phyloP scores from a whole-genome alignment of 805 yeast species.

The Zygotorulaspora chibaensis region DNA sequence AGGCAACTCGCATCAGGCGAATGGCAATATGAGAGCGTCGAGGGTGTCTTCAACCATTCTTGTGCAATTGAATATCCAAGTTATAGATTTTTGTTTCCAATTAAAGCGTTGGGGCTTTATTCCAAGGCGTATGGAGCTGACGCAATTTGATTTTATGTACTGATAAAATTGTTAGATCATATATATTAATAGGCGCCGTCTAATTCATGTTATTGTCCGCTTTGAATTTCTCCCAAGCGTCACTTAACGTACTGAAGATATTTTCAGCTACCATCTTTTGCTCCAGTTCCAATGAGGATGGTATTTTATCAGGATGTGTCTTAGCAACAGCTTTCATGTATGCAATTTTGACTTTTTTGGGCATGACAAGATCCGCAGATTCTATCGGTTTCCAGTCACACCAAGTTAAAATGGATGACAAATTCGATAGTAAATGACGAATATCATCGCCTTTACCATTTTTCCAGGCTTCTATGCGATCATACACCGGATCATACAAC shows the following conservation, averaged over 20 bases:
- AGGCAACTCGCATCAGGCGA: slow-evolving; percentile 76
- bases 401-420: slow-evolving; percentile 67
- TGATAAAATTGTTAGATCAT: slow-evolving; percentile 1
- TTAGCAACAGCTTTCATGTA: slow-evolving; percentile 88
- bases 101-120: slow-evolving; percentile 87
- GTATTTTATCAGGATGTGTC: slow-evolving; percentile 84
- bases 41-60: slow-evolving; percentile 94
- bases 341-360: slow-evolving; percentile 79
- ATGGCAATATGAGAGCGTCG: slow-evolving; percentile 79
- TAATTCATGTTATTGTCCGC: slow-evolving; percentile 46
- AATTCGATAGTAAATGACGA: slow-evolving; percentile 66
- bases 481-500: slow-evolving; percentile 60
- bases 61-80: slow-evolving; percentile 95
- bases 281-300: slow-evolving; percentile 52
- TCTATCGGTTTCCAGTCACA: slow-evolving; percentile 65
- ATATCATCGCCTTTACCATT: slow-evolving; percentile 74
- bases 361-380: slow-evolving; percentile 73
- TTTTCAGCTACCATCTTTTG: slow-evolving; percentile 80
- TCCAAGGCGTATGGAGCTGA: slow-evolving; percentile 16
- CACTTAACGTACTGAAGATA: slow-evolving; percentile 76
- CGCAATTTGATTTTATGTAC: slow-evolving; percentile 7
- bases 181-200: slow-evolving; percentile 1
- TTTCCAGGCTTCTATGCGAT: slow-evolving; percentile 57
- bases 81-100: slow-evolving; percentile 82
- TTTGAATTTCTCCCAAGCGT: slow-evolving; percentile 86